A percentile compares a stretch with the other conserved stretches of the same genome.
phyloP scores from a whole-genome alignment of 1,284 basidiomycete genomes.

The Malassezia brasiliensis region DNA sequence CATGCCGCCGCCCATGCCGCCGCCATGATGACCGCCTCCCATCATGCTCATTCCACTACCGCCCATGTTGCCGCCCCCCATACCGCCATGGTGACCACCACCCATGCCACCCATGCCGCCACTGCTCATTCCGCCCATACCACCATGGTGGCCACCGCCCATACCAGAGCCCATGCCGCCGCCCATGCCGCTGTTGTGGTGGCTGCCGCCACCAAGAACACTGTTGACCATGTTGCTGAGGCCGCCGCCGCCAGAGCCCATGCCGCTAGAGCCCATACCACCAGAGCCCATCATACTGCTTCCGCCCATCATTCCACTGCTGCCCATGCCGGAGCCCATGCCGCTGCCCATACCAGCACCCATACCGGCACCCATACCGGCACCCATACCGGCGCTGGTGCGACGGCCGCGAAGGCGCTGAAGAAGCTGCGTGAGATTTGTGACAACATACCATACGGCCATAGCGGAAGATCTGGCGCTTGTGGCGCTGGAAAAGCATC shows the following conservation, averaged over 20 bases:
- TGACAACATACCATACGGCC: not conserved
- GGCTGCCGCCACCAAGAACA: slow-evolving; percentile 1
- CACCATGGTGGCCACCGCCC: not conserved
- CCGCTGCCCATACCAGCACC: slow-evolving; percentile 9
- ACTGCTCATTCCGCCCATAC: slow-evolving; percentile 11
- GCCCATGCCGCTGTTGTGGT: not conserved
- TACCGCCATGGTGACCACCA: slow-evolving; percentile 1
- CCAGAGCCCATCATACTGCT: not conserved
- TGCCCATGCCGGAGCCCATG: slow-evolving; percentile 1
- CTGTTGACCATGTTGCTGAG: not conserved
- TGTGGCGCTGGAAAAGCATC: not conserved
- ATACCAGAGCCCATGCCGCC: not conserved
- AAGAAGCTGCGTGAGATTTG: not conserved
- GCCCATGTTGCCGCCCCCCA: slow-evolving; percentile 4
- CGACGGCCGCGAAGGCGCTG: slow-evolving; percentile 1
- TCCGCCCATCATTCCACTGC: not conserved
- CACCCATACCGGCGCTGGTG: slow-evolving; percentile 1
- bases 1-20: slow-evolving; percentile 9
- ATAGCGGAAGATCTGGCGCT: slow-evolving; percentile 4
- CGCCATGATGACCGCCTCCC: slow-evolving; percentile 2
- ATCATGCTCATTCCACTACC: not conserved
- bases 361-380: slow-evolving; percentile 1
- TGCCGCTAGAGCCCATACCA: slow-evolving; percentile 8
- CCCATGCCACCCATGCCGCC: slow-evolving; percentile 4
- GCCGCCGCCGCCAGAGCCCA: slow-evolving; percentile 9